A percentile compares a stretch with the other conserved stretches of the same genome.
Conservation (phyloP, 2,329 filamentous ascomycete genomes). For the Cladosporium oxysporum region DNA sequence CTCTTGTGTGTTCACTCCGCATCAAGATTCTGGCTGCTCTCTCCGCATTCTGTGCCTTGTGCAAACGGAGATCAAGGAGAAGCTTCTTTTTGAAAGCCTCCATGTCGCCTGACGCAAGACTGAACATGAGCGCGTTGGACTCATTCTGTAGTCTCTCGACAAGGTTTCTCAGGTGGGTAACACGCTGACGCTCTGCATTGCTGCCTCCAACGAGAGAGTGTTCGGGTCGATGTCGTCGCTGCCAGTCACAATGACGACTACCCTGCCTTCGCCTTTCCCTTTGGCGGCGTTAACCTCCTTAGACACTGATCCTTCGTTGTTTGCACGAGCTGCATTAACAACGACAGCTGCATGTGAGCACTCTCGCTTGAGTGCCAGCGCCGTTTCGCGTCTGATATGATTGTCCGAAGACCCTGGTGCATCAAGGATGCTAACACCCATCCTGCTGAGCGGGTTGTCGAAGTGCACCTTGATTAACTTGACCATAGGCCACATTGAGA, state of each 20-base stretch:
- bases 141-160: not conserved
- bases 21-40: slow-evolving; percentile 2
- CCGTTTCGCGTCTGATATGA: slow-evolving; percentile 21
- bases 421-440: slow-evolving; percentile 27
- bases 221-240: slow-evolving; percentile 1
- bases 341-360: slow-evolving; percentile 22
- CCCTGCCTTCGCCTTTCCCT: slow-evolving; percentile 3
- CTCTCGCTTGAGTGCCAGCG: slow-evolving; percentile 11
- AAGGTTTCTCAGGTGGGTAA: not conserved
- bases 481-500: slow-evolving; percentile 27
- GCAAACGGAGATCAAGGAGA: not conserved
- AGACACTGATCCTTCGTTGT: not conserved
- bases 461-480: slow-evolving; percentile 25
- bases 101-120: not conserved
- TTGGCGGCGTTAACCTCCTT: slow-evolving; percentile 10
- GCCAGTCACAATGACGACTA: slow-evolving; percentile 6
- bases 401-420: slow-evolving; percentile 27
- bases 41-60: not conserved
- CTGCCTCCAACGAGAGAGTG: slow-evolving; percentile 2
- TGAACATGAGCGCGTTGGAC: not conserved
- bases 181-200: not conserved
- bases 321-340: not conserved
- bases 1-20: not conserved
- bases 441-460: slow-evolving; percentile 22
- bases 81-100: not conserved